Conservation (phyloP, 2,329 filamentous ascomycete genomes). For the Cryphonectria carpinicola region DNA sequence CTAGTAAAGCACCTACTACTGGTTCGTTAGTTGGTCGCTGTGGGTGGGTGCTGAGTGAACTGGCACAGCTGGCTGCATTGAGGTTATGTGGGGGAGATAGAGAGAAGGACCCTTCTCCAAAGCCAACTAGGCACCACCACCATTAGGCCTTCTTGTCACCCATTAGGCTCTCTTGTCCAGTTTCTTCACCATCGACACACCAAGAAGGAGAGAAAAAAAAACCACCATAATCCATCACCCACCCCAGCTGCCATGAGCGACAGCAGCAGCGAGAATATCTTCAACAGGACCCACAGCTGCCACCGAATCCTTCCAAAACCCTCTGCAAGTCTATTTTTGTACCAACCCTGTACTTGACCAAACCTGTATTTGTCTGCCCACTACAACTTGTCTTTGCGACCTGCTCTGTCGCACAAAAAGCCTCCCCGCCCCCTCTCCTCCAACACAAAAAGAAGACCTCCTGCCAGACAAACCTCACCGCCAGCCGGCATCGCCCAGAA, state of each 20-base stretch:
- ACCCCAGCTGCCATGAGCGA: background rate
- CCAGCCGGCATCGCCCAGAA: slow-evolving; percentile 5
- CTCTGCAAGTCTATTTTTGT: slow-evolving; percentile 4
- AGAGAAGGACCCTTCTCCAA: slow-evolving; percentile 3
- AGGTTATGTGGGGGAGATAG: background rate
- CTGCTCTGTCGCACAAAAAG: slow-evolving; percentile 1
- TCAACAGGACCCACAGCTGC: slow-evolving; percentile 3
- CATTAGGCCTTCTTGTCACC: background rate
- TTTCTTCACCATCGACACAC: slow-evolving; percentile 6
- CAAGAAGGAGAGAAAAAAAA: background rate
- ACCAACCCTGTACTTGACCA: background rate
- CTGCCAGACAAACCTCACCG: slow-evolving; percentile 1
- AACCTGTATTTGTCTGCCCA: slow-evolving; percentile 8
- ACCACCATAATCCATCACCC: background rate
- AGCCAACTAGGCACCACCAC: background rate
- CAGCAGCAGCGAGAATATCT: slow-evolving; percentile 2
- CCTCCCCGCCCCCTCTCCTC: background rate
- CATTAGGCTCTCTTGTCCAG: background rate
- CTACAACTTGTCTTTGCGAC: background rate
- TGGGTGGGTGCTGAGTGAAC: background rate
- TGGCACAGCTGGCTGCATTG: background rate
- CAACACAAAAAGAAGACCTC: background rate
- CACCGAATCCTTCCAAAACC: background rate
- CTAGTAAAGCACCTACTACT: too few relatives aligned
- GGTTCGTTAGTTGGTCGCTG: background rate